Base-by-base conservation (phyloP, 2,329 filamentous ascomycete species). In the Dothideomycetidae sp. region DNA sequence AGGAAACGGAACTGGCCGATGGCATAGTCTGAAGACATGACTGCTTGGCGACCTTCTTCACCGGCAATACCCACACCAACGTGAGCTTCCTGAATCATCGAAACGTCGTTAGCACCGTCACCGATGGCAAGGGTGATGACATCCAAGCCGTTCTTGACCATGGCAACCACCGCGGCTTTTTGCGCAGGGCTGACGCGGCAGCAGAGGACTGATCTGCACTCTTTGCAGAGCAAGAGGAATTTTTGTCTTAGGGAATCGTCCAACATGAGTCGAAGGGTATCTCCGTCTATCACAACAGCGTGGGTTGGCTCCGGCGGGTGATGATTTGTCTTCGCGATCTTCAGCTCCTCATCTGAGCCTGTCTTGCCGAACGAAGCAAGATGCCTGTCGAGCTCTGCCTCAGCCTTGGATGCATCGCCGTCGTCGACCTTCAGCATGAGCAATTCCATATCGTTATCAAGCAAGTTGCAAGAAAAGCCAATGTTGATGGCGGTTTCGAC, bases 401-500 rank as follows among this genome's bases (percentile, higher is more conserved):
- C 76, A 2, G 84, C 71, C 23, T 66, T 63, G 10, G 67, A 64
- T 7, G 79, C 48, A 40, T 67, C 70, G 61, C 85, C 78, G 46
- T 93, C 83, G 1, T 81, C 73, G 18, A 90, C 70, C 54, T 92
- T 92, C 49, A 98, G 69, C 33, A 93, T 75, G 46, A 98, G 81
- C 44, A 98, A 66, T 48, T 98, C 90, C 90, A 98, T 94, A 48
- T 93, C 83, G 58, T 94, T 98, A 60, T 88, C 85, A 39, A 98
- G 72, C 19, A 98, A 69, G 50, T 98, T 98, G 66, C 92, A 98
- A 9, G 92, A 98, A 61, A 96, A 98, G 2, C 90, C 90, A 54
- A 98, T 98, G 62, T 98, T 98, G 74, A 98, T 98, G 41, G 92
- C 90, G 15, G 90, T 98, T 62, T 98, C 90, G 19, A 96, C 88